Conservation (phyloP, 768 basidiomycete species). For the Lentinula guzmanii region DNA sequence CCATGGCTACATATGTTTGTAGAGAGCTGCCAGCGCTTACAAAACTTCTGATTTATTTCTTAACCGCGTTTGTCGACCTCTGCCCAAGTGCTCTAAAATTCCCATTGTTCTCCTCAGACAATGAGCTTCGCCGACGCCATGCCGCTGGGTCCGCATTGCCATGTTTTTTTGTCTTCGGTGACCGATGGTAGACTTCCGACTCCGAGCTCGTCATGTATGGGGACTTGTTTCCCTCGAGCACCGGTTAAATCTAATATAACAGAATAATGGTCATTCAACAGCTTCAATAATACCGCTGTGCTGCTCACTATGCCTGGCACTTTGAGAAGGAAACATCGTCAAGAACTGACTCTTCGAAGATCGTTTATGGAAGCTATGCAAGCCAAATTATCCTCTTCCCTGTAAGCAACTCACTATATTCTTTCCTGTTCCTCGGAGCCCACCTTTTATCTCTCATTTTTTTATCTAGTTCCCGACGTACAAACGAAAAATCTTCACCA, state of each 20-base stretch:
- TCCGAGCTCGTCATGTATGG: neutral
- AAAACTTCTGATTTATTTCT: too few species aligned
- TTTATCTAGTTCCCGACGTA: neutral
- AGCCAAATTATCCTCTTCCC: neutral
- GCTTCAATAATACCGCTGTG: neutral
- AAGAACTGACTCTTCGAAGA: slow-evolving; percentile 5
- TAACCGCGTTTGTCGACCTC: neutral
- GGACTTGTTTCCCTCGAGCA: neutral
- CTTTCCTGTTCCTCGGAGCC: too few species aligned
- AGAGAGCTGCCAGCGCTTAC: too few species aligned
- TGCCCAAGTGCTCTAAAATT: neutral
- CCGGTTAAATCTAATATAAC: neutral
- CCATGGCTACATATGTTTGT: too few species aligned
- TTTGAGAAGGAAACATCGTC: slow-evolving; percentile 3
- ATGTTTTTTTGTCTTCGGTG: slow-evolving; percentile 3
- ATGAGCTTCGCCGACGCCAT: neutral
- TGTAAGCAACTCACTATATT: neutral
- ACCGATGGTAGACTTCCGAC: neutral
- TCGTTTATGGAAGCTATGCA: slow-evolving; percentile 5
- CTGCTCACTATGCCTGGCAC: neutral
- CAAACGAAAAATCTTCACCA: neutral
- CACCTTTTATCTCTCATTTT: neutral
- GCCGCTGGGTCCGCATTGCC: neutral
- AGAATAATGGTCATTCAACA: neutral
- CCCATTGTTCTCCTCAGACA: neutral